Conservation (phyloP, 2,329 filamentous ascomycete genomes). For the Alternaria gaisen region DNA sequence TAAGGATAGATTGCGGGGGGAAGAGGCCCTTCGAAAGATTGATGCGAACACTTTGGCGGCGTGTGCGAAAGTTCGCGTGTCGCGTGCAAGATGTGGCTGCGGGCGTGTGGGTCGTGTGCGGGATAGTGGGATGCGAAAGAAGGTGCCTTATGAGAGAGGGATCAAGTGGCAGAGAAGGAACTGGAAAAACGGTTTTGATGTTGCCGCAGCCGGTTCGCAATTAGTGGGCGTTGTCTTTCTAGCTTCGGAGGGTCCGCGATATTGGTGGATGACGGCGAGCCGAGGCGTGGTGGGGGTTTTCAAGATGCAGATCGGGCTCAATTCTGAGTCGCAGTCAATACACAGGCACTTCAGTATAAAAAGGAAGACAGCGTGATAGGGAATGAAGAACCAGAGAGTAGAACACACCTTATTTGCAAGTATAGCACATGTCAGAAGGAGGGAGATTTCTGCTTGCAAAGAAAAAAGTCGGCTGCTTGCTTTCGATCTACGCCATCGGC, state of each 20-base stretch:
- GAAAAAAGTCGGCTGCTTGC: conserved; percentile 20
- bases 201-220: conserved; percentile 20
- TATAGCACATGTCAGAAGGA: conserved; percentile 16
- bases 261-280: conserved; percentile 24
- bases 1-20: conserved; percentile 73
- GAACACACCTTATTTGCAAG: conserved; percentile 15
- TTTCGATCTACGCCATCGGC: conserved; percentile 32
- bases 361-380: background rate
- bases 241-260: conserved; percentile 30
- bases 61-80: conserved; percentile 32
- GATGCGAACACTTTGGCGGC: conserved; percentile 94
- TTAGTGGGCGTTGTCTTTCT: conserved; percentile 28
- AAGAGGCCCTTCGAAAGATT: conserved; percentile 72
- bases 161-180: conserved; percentile 21
- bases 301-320: conserved; percentile 15
- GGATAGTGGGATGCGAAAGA: conserved; percentile 24
- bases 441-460: conserved; percentile 21
- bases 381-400: background rate
- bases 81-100: conserved; percentile 30
- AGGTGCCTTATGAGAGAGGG: conserved; percentile 21
- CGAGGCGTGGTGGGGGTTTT: conserved; percentile 24
- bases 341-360: conserved; percentile 13
- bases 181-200: conserved; percentile 24
- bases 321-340: conserved; percentile 15
- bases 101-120: conserved; percentile 25